Percentiles rank a stretch among this genome's conserved stretches.
phyloP scores from a whole-genome alignment of 2,329 filamentous ascomycete genomes.

The Venturia pyrina region DNA sequence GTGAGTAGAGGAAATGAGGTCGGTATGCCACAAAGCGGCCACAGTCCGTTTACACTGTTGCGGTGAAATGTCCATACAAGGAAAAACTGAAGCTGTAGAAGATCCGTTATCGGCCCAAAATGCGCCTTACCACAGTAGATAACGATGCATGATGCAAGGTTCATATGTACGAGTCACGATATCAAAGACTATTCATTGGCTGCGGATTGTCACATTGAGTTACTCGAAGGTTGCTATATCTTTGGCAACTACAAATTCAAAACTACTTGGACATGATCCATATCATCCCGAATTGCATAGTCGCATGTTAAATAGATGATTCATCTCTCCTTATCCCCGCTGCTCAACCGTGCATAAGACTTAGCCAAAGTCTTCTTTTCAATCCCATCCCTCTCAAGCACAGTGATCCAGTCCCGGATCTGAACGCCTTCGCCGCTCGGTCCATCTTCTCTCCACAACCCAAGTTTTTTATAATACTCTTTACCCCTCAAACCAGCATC shows the following conservation, averaged over 20 bases:
- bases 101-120: background rate
- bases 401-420: slow-evolving; percentile 69
- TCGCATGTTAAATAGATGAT: background rate
- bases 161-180: background rate
- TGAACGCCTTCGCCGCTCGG: slow-evolving; percentile 72
- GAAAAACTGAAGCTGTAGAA: no score
- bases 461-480: slow-evolving; percentile 6
- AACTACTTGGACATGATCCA: no score
- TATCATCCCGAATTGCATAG: no score
- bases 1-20: no score
- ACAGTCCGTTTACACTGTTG: background rate
- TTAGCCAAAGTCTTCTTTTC: slow-evolving; percentile 53
- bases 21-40: background rate
- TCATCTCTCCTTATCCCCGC: slow-evolving; percentile 6
- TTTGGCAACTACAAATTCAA: no score
- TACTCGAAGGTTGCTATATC: no score
- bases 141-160: background rate
- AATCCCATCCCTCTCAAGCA: slow-evolving; percentile 67
- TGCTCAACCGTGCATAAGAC: slow-evolving; percentile 7
- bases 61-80: background rate
- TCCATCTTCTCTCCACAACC: slow-evolving; percentile 60
- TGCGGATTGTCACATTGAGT: background rate
- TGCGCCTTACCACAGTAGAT: background rate
- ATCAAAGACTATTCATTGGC: background rate
- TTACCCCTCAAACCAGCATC: slow-evolving; percentile 8